phyloP scores from a whole-genome alignment of 2,329 filamentous ascomycete genomes.

The Acarospora socialis region DNA sequence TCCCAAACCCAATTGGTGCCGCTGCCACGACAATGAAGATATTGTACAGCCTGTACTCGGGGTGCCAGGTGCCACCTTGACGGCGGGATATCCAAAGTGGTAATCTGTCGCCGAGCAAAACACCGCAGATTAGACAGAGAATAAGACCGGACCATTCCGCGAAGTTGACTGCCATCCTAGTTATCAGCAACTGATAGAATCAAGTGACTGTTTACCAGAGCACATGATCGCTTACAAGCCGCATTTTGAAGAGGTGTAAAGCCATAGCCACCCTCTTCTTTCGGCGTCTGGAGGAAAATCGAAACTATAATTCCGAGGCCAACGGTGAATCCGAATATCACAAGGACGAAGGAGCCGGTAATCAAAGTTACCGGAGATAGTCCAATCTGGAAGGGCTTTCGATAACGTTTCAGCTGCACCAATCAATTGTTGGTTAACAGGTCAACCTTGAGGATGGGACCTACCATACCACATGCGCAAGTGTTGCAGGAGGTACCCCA shows the following conservation, averaged over 20 bases:
- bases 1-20: slow-evolving; percentile 21
- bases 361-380: slow-evolving; percentile 9
- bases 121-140: slow-evolving; percentile 23
- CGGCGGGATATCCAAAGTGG: slow-evolving; percentile 22
- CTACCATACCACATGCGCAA: too few relatives aligned
- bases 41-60: slow-evolving; percentile 22
- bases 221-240: slow-evolving; percentile 14
- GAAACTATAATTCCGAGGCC: too few relatives aligned
- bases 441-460: too few relatives aligned
- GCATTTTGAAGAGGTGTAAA: slow-evolving; percentile 29
- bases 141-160: slow-evolving; percentile 28
- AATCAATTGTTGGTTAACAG: too few relatives aligned
- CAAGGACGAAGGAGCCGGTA: slow-evolving; percentile 5
- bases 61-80: slow-evolving; percentile 21
- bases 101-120: slow-evolving; percentile 26
- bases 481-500: too few relatives aligned
- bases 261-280: slow-evolving; percentile 27
- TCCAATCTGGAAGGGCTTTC: slow-evolving; percentile 18
- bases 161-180: slow-evolving; percentile 21
- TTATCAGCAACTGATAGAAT: neutral
- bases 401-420: too few relatives aligned
- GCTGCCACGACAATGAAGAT: slow-evolving; percentile 20
- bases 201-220: slow-evolving; percentile 15
- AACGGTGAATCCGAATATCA: too few relatives aligned
- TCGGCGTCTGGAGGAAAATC: slow-evolving; percentile 28